Evolutionary conservation across 441 rosid species (phyloP), one percentile per base, ranked within the genome.

Genomic region (Eutrema salsugineum): DNA sequence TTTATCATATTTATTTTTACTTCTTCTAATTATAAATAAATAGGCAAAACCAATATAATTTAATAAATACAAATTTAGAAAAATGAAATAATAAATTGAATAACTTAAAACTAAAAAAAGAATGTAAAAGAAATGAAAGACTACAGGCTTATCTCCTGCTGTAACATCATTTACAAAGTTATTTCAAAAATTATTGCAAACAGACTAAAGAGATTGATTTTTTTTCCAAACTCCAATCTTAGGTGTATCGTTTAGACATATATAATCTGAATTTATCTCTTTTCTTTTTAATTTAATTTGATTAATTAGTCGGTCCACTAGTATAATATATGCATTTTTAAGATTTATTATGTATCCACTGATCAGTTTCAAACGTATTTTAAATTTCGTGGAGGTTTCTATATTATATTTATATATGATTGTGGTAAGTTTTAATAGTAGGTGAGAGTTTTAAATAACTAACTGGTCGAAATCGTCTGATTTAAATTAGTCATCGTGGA

Each of bases 171-270:
- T n/a, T n/a, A n/a, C n/a, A n/a, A n/a, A n/a, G n/a, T n/a, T n/a
- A n/a, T n/a, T n/a, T n/a, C n/a, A n/a, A n/a, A n/a, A n/a, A n/a
- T n/a, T n/a, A n/a, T n/a, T n/a, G n/a, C n/a, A n/a, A n/a, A n/a
- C n/a, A n/a, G n/a, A n/a, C n/a, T n/a, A n/a, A n/a, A n/a, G n/a
- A n/a, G n/a, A n/a, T n/a, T n/a, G n/a, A n/a, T n/a, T 57, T 40
- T 43, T 22, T 64, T 75, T 66, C 49, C 68, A 42, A 75, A 68
- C 75, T 69, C n/a, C 66, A 63, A 76, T 68, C 68, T 70, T 63
- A 54, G 66, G 59, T 63, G 75, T 75, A 76, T 60, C 66, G 66
- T 48, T 70, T 70, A 58, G 71, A 57, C 76, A 77, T 77, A 77
- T 76, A 76, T 76, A 54, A 48, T 76, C 71, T 42, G 71, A 69